phyloP scores from a whole-genome alignment of 2,329 filamentous ascomycete genomes.

The Simplicillium aogashimaense region DNA sequence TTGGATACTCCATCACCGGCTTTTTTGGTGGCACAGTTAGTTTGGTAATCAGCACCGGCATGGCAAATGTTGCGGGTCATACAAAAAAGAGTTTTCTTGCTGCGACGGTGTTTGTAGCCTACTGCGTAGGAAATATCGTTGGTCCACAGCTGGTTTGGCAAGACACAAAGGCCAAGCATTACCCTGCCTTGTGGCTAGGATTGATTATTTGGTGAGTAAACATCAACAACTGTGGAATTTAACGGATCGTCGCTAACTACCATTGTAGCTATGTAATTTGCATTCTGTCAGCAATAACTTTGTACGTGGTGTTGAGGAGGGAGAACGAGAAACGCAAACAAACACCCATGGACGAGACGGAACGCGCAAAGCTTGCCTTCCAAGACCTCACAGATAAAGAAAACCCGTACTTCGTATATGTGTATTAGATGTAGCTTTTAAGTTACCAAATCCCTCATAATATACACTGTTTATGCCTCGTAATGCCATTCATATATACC shows the following conservation, averaged over 20 bases:
- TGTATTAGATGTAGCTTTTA: conserved; percentile 9
- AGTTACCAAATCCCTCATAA: background rate
- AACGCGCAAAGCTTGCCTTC: conserved; percentile 56
- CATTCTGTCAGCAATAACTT: conserved; percentile 41
- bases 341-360: conserved; percentile 39
- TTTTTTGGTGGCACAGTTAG: conserved; percentile 65
- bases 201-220: conserved; percentile 46
- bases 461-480: background rate
- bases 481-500: too few relatives aligned
- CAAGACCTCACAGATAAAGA: conserved; percentile 59
- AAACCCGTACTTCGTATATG: conserved; percentile 58
- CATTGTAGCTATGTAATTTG: conserved; percentile 64
- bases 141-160: conserved; percentile 62
- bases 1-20: conserved; percentile 63
- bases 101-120: conserved; percentile 63
- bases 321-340: conserved; percentile 46
- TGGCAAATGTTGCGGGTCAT: conserved; percentile 63
- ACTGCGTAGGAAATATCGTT: conserved; percentile 68
- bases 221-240: conserved; percentile 6
- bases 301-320: conserved; percentile 48
- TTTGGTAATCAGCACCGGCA: conserved; percentile 38
- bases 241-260: background rate
- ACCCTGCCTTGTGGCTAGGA: conserved; percentile 61
- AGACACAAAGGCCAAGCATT: conserved; percentile 55
- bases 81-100: conserved; percentile 75